Base-by-base conservation (phyloP, 192 early-diverging fungal genomes). In the Coemansia sp. region DNA sequence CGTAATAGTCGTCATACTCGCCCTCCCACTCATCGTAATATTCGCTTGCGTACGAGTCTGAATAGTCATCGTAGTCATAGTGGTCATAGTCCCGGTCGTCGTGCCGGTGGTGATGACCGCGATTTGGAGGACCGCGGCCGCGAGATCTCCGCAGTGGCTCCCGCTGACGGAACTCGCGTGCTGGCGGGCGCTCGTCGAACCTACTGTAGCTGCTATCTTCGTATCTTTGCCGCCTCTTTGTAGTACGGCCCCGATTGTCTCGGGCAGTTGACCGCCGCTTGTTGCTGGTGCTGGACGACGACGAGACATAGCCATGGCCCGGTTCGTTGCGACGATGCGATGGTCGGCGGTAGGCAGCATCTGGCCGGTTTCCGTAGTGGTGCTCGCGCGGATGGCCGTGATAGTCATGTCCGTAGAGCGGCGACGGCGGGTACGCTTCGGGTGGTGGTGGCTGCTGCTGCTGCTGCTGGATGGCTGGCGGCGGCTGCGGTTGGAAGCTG, bases 401-500 rank as follows among this genome's bases (percentile, higher is more conserved):
- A 28, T 59, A 36, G 40, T 54, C 40, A 25, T 48, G 50, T 8
- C 40, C 52, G 27, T 55, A 41, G 6, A 40, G 57, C 22, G 35
- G 35, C 22, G 50, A 19, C 19, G 46, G 38, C 4, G 41, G 48
- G 30, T 48, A 50, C 10, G 44, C 20, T 7, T 50, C 47, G 2
- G 44, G 58, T 26, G 19, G 40, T 11, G 39, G 53, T 15, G 15
- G 30, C 23, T 42, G 57, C 31, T 35, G 60, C 22, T 25, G 30
- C 23, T 42, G 57, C 31, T 35, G 60, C 41, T 22, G 56, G 8
- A 21, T 14, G 10, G 43, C 44, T 10, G 52, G 54, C 31, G 15
- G 44, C 1, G 19, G 17, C 28, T 60, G 52, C 5, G 66, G 73
- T 32, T 76, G 73, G 55, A 64, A 69, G 41, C 73, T 76, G 32